Evolutionary conservation across 352 stramenopile genomes (phyloP), one percentile per base, ranked within the genome.

Genomic region (Albugo candida): DNA sequence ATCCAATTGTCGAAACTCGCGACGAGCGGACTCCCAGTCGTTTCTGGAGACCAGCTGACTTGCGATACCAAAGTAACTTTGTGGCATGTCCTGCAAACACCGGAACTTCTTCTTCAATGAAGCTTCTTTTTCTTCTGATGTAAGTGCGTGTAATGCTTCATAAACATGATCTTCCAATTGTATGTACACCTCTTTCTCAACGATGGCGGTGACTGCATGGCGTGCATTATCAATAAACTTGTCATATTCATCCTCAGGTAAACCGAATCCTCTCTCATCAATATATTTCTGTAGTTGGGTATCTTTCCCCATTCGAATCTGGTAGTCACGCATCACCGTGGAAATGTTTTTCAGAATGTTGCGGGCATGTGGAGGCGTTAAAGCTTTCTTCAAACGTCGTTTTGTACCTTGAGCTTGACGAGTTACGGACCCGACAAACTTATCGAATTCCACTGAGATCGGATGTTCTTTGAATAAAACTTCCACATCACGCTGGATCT

Each of bases 201-300:
- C 60, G 19, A 72, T 70, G 0, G 50, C 54, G 20, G 58, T 63
- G n/a, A 73, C 64, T 17, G 65, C 65, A 42, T 70, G 67, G 19
- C 71, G 73, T 18, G 81, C 49, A 27, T 81, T 64, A 11, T 80
- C 65, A 13, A 80, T 44, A 21, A 78, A 75, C 27, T 83, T 64
- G 36, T 83, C 65, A 36, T 70, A 70, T 20, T 72, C 64, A 20
- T 60, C 51, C 27, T 79, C 67, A 0, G 42, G 58, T 44, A 62
- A 54, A 41, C 70, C 59, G 4, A 58, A 45, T 18, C 58, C 58
- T 0, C 56, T 51, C 11, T 48, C 53, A 12, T 51, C 48, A 38
- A 83, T 56, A 27, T 71, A 59, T 37, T 45, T 40, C 13, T 68
- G 41, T 39, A 83, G 46, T 20, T 55, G 42, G 13, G 62, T 51